Percentiles rank a stretch among this genome's conserved stretches.
Evolutionary conservation across 306 rosid species (phyloP).

Genomic region (Vicia sativa): DNA sequence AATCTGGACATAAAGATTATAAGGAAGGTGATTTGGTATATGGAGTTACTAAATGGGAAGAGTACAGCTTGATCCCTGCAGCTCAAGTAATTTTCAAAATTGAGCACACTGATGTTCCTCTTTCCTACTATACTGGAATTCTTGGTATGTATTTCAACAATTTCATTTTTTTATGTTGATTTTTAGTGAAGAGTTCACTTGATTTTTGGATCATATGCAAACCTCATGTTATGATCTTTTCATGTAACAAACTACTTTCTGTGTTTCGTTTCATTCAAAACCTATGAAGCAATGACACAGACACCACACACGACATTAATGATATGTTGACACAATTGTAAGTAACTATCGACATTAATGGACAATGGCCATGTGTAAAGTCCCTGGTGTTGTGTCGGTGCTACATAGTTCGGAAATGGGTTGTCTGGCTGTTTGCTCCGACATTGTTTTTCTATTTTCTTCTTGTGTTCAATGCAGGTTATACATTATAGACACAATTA

Average conservation of each 20-base stretch:
- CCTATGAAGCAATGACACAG: too few species aligned
- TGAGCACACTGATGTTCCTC: conserved; percentile 43
- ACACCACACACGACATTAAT: too few species aligned
- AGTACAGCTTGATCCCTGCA: conserved; percentile 34
- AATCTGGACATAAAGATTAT: conserved; percentile 38
- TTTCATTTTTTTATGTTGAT: background rate
- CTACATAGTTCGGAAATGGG: too few species aligned
- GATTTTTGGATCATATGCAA: background rate
- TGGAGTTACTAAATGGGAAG: conserved; percentile 41
- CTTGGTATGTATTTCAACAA: conserved; percentile 37
- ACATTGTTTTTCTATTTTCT: too few species aligned
- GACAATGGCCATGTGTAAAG: too few species aligned
- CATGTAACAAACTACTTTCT: background rate
- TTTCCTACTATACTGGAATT: conserved; percentile 45
- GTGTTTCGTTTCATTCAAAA: background rate
- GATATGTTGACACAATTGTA: too few species aligned
- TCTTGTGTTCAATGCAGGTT: too few species aligned
- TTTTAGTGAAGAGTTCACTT: conserved; percentile 14
- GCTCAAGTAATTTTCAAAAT: conserved; percentile 42
- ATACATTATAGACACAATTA: too few species aligned
- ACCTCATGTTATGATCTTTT: background rate
- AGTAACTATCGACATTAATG: too few species aligned
- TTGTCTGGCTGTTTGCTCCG: too few species aligned
- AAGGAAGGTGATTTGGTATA: conserved; percentile 44
- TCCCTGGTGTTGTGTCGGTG: too few species aligned